Conservation (phyloP, 1,284 basidiomycete species). For the Rhodofomes roseus region DNA sequence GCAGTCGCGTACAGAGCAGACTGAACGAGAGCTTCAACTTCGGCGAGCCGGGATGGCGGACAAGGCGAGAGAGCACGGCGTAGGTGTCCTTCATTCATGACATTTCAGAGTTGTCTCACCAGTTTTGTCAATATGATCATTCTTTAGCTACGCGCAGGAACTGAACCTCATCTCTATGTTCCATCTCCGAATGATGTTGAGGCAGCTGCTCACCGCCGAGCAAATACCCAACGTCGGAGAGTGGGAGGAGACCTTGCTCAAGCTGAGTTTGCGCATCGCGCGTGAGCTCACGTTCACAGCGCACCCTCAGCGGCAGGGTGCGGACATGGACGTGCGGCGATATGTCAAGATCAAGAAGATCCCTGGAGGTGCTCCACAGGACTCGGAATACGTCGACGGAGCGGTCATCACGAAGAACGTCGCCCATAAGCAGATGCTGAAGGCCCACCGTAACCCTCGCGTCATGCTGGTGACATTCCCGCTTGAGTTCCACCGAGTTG, state of each 20-base stretch:
- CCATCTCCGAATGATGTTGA: constrained; percentile 85
- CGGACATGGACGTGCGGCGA: constrained; percentile 92
- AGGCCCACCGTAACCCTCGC: constrained; percentile 73
- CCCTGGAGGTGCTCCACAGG: constrained; percentile 86
- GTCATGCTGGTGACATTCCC: constrained; percentile 97
- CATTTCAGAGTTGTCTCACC: constrained; percentile 7
- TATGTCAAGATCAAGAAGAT: constrained; percentile 99
- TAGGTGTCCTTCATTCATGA: constrained; percentile 34
- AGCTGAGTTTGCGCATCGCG: constrained; percentile 77
- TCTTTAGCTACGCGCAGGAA: constrained; percentile 68
- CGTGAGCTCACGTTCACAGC: constrained; percentile 74
- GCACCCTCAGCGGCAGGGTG: constrained; percentile 71
- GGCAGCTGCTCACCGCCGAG: constrained; percentile 81
- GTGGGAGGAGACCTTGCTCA: constrained; percentile 84
- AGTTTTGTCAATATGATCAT: too few relatives aligned
- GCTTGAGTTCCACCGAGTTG: constrained; percentile 91
- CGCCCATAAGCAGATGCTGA: constrained; percentile 87
- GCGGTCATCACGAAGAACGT: constrained; percentile 98
- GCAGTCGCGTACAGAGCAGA: constrained; percentile 77
- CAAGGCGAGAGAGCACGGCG: constrained; percentile 79
- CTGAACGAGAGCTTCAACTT: constrained; percentile 49
- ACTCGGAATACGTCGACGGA: constrained; percentile 97
- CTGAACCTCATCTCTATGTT: constrained; percentile 82
- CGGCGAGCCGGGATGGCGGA: constrained; percentile 74
- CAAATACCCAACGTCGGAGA: constrained; percentile 73